Conservation (phyloP, 2,329 filamentous ascomycete genomes). For the Pseudogymnoascus destructans region DNA sequence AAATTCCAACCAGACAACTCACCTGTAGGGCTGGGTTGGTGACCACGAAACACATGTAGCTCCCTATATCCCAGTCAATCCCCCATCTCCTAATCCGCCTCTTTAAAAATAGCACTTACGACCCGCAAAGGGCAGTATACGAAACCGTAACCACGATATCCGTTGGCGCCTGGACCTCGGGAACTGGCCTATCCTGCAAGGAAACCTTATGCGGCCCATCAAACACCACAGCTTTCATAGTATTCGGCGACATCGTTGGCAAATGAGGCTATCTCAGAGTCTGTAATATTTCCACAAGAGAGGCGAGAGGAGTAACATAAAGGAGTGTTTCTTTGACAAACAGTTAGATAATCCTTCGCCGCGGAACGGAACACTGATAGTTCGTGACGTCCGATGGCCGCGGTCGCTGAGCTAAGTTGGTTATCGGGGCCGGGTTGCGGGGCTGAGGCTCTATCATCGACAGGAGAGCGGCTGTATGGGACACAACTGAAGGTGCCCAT, state of each 20-base stretch:
- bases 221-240: conserved; percentile 85
- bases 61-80: conserved; percentile 40
- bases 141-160: conserved; percentile 77
- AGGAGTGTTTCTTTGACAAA: neutral
- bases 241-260: conserved; percentile 25
- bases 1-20: neutral
- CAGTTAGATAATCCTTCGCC: neutral
- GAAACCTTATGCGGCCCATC: conserved; percentile 63
- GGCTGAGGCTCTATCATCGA: neutral
- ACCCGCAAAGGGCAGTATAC: conserved; percentile 77
- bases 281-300: neutral
- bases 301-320: neutral
- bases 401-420: neutral
- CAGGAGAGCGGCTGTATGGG: neutral
- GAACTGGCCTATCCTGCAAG: conserved; percentile 68
- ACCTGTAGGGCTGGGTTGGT: conserved; percentile 50
- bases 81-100: neutral
- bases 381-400: neutral
- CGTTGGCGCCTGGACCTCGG: conserved; percentile 53
- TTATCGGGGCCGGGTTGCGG: neutral
- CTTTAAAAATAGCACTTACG: conserved; percentile 39
- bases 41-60: conserved; percentile 74
- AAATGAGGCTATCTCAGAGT: neutral
- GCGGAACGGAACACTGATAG: neutral
- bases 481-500: neutral